Evolutionary conservation across 2,329 filamentous ascomycete species (phyloP).

Genomic region (Hypoxylon sp.): DNA sequence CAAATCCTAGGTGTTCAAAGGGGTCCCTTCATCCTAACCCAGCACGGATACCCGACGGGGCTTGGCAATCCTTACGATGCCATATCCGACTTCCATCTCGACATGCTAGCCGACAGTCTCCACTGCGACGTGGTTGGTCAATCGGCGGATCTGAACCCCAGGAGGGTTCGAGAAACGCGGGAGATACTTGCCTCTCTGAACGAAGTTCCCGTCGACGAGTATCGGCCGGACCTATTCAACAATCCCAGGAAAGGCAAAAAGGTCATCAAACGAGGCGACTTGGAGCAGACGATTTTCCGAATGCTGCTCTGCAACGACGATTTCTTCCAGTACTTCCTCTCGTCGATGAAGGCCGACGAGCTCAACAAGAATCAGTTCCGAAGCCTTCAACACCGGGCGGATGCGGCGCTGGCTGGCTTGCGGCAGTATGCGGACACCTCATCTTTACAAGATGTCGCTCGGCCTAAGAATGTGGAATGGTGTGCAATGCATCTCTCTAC

Average conservation of each 20-base stretch:
- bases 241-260: slow-evolving; percentile 43
- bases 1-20: slow-evolving; percentile 55
- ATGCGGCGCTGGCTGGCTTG: slow-evolving; percentile 56
- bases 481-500: slow-evolving; percentile 57
- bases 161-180: slow-evolving; percentile 58
- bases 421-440: slow-evolving; percentile 44
- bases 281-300: slow-evolving; percentile 61
- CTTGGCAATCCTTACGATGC: slow-evolving; percentile 58
- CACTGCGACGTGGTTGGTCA: slow-evolving; percentile 55
- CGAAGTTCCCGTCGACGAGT: slow-evolving; percentile 51
- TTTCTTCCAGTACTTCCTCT: slow-evolving; percentile 63
- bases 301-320: slow-evolving; percentile 64
- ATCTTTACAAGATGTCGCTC: slow-evolving; percentile 12
- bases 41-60: slow-evolving; percentile 55
- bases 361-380: slow-evolving; percentile 57
- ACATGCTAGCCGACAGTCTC: slow-evolving; percentile 61
- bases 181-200: slow-evolving; percentile 61
- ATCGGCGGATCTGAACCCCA: slow-evolving; percentile 41
- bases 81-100: slow-evolving; percentile 61
- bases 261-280: slow-evolving; percentile 55
- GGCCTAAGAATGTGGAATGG: slow-evolving; percentile 57
- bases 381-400: slow-evolving; percentile 57
- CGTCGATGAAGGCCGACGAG: slow-evolving; percentile 55
- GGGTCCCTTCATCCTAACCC: slow-evolving; percentile 53
- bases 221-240: slow-evolving; percentile 58